A percentile compares a stretch with the other conserved stretches of the same genome.
phyloP scores from a whole-genome alignment of 2,329 filamentous ascomycete genomes.

The Aspergillus fischeri region DNA sequence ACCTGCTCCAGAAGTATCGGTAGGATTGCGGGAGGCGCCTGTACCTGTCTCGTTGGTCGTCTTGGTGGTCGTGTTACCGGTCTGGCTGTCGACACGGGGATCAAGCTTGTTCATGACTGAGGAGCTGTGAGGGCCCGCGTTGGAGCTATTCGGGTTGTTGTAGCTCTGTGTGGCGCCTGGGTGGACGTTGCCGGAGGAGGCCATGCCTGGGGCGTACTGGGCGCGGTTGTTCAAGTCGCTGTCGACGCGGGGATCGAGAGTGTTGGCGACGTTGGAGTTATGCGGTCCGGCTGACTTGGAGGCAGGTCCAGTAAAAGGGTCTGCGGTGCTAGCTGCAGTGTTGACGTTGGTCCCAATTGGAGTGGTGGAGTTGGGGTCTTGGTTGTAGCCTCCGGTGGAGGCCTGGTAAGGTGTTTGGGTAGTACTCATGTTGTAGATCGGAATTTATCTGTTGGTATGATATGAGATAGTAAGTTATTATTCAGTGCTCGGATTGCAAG shows the following conservation, averaged over 20 bases:
- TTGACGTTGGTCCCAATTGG: slow-evolving; percentile 7
- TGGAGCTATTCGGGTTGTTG: slow-evolving; percentile 1
- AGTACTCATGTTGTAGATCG: slow-evolving; percentile 9
- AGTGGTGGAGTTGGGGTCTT: slow-evolving; percentile 11
- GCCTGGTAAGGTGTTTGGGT: slow-evolving; percentile 13
- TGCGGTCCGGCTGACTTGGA: slow-evolving; percentile 17
- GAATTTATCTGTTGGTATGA: slow-evolving; percentile 1
- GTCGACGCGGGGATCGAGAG: slow-evolving; percentile 38
- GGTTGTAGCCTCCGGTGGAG: slow-evolving; percentile 7
- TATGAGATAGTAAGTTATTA: neutral
- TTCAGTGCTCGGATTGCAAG: neutral
- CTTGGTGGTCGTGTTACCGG: slow-evolving; percentile 17
- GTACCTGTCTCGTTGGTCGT: slow-evolving; percentile 12
- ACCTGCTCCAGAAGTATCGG: neutral
- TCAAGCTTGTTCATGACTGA: slow-evolving; percentile 24
- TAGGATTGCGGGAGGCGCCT: slow-evolving; percentile 6
- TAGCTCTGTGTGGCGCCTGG: slow-evolving; percentile 6
- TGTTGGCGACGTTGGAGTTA: slow-evolving; percentile 28
- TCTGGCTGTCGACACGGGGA: slow-evolving; percentile 24
- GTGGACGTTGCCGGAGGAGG: slow-evolving; percentile 11
- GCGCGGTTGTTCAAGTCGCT: slow-evolving; percentile 24
- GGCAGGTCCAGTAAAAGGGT: slow-evolving; percentile 10
- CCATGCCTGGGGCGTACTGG: slow-evolving; percentile 15
- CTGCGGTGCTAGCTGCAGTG: slow-evolving; percentile 6
- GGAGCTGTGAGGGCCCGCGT: slow-evolving; percentile 17